phyloP scores from a whole-genome alignment of 805 yeast species.

The Kodamaea restingae region DNA sequence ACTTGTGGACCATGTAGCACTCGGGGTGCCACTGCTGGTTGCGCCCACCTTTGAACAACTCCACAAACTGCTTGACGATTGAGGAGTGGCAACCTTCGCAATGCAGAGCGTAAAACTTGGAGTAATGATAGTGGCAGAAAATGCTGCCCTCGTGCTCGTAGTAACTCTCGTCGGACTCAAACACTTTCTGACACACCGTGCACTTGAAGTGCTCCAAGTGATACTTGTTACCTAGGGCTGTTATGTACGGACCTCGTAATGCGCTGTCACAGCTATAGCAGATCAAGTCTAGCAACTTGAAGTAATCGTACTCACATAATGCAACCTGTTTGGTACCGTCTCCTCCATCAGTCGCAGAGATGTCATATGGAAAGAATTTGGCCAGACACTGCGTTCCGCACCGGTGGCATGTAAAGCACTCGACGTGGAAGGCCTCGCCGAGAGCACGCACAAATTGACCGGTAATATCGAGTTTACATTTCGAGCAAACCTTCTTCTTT shows the following conservation, averaged over 20 bases:
- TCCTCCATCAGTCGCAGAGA: conserved; percentile 30
- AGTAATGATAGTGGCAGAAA: conserved; percentile 89
- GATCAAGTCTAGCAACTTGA: conserved; percentile 76
- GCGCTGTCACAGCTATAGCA: conserved; percentile 85
- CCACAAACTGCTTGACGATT: conserved; percentile 91
- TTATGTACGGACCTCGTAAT: conserved; percentile 86
- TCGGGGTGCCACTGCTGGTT: conserved; percentile 99
- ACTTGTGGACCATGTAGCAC: conserved; percentile 95
- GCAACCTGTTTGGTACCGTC: conserved; percentile 29
- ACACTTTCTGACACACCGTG: conserved; percentile 76
- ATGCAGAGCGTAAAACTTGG: conserved; percentile 76
- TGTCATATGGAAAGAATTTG: conserved; percentile 81
- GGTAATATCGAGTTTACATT: conserved; percentile 37
- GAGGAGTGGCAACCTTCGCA: conserved; percentile 94
- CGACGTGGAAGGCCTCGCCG: conserved; percentile 73
- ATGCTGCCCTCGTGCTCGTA: conserved; percentile 80
- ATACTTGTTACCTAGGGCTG: conserved; percentile 87
- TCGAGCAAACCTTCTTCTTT: conserved; percentile 31
- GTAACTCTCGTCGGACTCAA: conserved; percentile 88
- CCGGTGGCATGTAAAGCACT: conserved; percentile 82
- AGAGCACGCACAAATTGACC: conserved; percentile 87
- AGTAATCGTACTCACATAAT: conserved; percentile 90
- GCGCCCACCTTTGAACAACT: conserved; percentile 83
- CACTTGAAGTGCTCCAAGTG: conserved; percentile 96
- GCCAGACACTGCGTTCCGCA: conserved; percentile 79